Percentiles rank a stretch among this genome's conserved stretches.
phyloP scores from a whole-genome alignment of 306 rosid species.

The Ceratonia siliqua region DNA sequence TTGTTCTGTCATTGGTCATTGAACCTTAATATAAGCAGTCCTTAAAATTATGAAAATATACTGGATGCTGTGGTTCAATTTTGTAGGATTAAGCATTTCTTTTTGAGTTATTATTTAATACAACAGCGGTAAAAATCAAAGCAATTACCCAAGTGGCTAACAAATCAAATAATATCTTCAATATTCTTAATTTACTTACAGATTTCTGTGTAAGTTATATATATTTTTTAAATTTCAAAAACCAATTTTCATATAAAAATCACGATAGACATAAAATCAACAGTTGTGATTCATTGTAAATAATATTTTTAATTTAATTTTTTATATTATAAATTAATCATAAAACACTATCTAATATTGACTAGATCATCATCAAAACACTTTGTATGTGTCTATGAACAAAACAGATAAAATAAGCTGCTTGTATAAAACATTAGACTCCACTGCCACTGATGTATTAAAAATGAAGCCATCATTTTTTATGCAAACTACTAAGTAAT shows the following conservation, averaged over 20 bases:
- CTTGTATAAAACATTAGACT: not conserved
- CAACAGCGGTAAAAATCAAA: not conserved
- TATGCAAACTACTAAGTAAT: not conserved
- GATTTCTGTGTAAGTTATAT: not conserved
- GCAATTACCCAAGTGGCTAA: not conserved
- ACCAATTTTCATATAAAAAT: not conserved
- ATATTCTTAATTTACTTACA: not conserved
- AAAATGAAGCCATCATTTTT: not conserved
- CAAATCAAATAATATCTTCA: not conserved
- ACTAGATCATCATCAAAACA: not conserved
- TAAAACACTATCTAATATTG: not conserved
- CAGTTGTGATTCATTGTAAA: not conserved
- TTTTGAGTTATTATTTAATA: not conserved
- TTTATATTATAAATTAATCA: not conserved
- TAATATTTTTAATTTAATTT: not conserved
- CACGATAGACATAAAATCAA: not conserved
- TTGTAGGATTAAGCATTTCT: slow-evolving; percentile 10
- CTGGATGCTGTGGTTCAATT: not conserved
- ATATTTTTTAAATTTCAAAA: not conserved
- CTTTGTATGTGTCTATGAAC: not conserved
- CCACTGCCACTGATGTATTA: not conserved
- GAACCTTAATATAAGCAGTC: not conserved
- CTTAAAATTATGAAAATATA: slow-evolving; percentile 17
- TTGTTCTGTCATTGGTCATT: slow-evolving; percentile 2
- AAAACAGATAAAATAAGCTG: not conserved